Base-by-base conservation (phyloP, 2,329 filamentous ascomycete species). In the Apiospora marii region DNA sequence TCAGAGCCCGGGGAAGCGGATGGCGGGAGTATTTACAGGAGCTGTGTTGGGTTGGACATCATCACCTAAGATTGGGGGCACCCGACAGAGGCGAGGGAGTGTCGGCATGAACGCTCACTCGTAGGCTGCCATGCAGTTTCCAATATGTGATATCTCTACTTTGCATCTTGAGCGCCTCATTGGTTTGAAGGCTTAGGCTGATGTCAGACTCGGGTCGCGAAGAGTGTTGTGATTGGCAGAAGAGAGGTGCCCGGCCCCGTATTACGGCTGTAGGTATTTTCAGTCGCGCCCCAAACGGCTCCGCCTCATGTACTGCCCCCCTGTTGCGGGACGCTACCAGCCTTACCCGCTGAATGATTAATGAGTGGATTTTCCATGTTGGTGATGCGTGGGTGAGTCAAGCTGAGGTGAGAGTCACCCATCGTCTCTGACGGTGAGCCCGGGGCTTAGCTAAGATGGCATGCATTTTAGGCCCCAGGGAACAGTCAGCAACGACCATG, bases 221-320 rank as follows among this genome's bases (percentile, higher is more conserved):
- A 7, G 2, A 3, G 1, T 16, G 13, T 30, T 16, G 12, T 27
- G 5, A 53, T 53, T 34, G 53, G 27, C 5, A 34, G 7, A 5
- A 34, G 27, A 37, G 30, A 3, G 22, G 58, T 12, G 27, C 58
- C 58, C 1, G 58, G 16, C 5, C 34, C 58, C 4, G 30, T n/a
- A n/a, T 41, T 24, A 48, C 48, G n/a, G 10, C 7, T 37, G 37
- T n/a, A 64, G 34, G 58, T 6, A 41, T 41, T 24, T 64, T 41
- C 30, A 34, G 34, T n/a, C 58, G 30, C 58, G 58, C 34, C 19
- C 30, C 16, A 16, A 51, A 14, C 24, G 24, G 51, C 30, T 37
- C 30, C 53, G 53, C 53, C 58, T 27, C 53, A 12, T 37, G 30
- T 61, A 37, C 53, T n/a, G 53, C 53, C 53, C 58, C 58, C 58